phyloP scores from a whole-genome alignment of 768 basidiomycete genomes.

The Amylocystis lapponica region DNA sequence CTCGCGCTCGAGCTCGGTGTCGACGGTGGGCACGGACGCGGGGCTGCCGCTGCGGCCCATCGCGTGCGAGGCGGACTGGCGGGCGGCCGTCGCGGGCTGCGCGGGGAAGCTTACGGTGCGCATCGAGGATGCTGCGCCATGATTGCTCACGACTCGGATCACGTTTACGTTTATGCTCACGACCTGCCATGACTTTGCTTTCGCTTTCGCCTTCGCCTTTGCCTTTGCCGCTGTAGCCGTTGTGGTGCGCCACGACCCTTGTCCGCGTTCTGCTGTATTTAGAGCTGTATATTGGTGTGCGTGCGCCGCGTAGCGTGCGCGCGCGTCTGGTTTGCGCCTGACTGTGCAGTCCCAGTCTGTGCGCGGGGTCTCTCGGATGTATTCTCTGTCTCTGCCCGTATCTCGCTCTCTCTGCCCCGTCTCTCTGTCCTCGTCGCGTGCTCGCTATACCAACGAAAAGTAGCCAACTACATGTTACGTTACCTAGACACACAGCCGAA shows the following conservation, averaged over 20 bases:
- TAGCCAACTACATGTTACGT: no score
- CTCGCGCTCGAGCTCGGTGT: slow-evolving; percentile 29
- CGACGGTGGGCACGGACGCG: slow-evolving; percentile 18
- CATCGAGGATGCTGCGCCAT: slow-evolving; percentile 35
- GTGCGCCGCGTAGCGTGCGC: no score
- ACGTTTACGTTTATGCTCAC: not conserved
- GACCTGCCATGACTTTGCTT: not conserved
- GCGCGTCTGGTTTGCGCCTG: no score
- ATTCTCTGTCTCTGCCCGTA: no score
- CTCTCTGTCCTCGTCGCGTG: no score
- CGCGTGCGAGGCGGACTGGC: slow-evolving; percentile 57
- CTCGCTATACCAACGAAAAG: no score
- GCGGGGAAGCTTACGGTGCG: slow-evolving; percentile 55
- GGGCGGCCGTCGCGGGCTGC: slow-evolving; percentile 36
- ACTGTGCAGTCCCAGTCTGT: no score
- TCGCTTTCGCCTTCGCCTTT: not conserved
- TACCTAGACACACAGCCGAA: no score
- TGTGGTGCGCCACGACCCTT: no score
- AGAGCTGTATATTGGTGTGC: slow-evolving; percentile 4
- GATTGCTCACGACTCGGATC: not conserved
- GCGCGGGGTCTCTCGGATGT: no score
- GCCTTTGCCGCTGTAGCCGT: not conserved
- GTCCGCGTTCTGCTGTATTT: slow-evolving; percentile 4
- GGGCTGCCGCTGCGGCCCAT: slow-evolving; percentile 36
- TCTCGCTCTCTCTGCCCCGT: no score